These are phyloP conservation scores for Trypanosoma congolense DNA, from an alignment of 208 protist species.

Conservation along the genomic window DNA sequence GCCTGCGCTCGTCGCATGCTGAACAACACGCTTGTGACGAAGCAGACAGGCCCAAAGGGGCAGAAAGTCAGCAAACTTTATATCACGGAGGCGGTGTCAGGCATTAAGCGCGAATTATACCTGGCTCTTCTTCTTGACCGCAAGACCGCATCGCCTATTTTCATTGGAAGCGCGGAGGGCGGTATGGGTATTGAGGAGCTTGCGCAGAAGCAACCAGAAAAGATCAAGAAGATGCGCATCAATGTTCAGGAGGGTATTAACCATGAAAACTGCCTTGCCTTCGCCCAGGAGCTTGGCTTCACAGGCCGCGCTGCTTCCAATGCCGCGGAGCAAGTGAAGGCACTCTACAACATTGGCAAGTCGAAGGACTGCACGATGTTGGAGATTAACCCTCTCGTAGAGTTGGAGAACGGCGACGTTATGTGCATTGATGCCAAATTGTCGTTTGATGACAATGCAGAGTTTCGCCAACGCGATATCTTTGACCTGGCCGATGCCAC, in stretches of 20 bases:
- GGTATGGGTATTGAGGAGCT: constrained; percentile 99
- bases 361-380: constrained; percentile 96
- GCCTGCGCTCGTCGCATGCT: constrained; percentile 95
- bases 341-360: constrained; percentile 97
- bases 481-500: constrained; percentile 93
- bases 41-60: constrained; percentile 97
- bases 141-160: constrained; percentile 85
- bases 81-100: constrained; percentile 85
- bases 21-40: constrained; percentile 97
- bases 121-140: constrained; percentile 98
- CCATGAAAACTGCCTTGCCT: constrained; percentile 68
- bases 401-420: constrained; percentile 93
- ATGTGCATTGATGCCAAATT: constrained; percentile 98
- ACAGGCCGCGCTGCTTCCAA: constrained; percentile 58
- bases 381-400: constrained; percentile 99
- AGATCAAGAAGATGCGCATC: constrained; percentile 93
- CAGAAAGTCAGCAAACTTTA: constrained; percentile 88
- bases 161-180: constrained; percentile 93
- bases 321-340: constrained; percentile 92
- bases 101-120: constrained; percentile 96
- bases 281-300: constrained; percentile 92
- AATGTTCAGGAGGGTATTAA: constrained; percentile 92
- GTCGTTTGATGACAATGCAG: constrained; percentile 99
- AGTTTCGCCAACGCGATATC: constrained; percentile 96
- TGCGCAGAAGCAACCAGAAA: constrained; percentile 91